Percentiles rank a stretch among this genome's conserved stretches.
Conservation (phyloP, 345 rosid species). For the Cardamine resedifolia region DNA sequence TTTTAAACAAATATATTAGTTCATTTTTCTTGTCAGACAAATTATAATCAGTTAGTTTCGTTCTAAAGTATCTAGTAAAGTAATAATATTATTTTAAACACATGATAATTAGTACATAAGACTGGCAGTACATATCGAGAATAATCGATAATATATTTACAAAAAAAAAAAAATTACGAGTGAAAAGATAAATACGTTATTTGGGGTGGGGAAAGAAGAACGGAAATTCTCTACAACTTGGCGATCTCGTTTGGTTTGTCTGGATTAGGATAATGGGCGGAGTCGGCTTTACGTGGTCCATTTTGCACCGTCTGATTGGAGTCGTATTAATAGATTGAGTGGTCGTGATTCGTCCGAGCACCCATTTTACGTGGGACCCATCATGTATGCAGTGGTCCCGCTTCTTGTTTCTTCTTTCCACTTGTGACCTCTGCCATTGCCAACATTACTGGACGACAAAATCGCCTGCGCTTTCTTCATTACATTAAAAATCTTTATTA, state of each 20-base stretch:
- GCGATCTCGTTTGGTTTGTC: constrained; percentile 19
- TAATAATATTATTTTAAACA: background rate
- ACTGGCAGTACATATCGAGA: background rate
- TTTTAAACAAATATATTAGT: background rate
- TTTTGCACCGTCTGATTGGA: constrained; percentile 17
- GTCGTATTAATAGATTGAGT: background rate
- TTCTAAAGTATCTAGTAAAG: background rate
- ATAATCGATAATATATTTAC: background rate
- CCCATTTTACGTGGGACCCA: constrained; percentile 23
- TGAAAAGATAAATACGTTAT: constrained; percentile 4
- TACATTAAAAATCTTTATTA: background rate
- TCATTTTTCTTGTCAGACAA: background rate
- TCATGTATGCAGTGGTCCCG: constrained; percentile 23
- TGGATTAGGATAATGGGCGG: constrained; percentile 29
- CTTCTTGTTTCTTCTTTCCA: constrained; percentile 38
- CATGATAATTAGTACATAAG: background rate
- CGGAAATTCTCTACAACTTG: constrained; percentile 21
- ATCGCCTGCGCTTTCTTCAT: constrained; percentile 15
- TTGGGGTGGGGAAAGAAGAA: background rate
- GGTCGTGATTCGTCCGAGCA: constrained; percentile 24
- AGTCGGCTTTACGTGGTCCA: constrained; percentile 35
- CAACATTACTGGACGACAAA: constrained; percentile 37
- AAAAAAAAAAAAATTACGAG: background rate
- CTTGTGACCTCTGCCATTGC: constrained; percentile 35
- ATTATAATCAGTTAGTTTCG: background rate